phyloP scores from a whole-genome alignment of 2,329 filamentous ascomycete genomes.

The Apiospora malaysiana region DNA sequence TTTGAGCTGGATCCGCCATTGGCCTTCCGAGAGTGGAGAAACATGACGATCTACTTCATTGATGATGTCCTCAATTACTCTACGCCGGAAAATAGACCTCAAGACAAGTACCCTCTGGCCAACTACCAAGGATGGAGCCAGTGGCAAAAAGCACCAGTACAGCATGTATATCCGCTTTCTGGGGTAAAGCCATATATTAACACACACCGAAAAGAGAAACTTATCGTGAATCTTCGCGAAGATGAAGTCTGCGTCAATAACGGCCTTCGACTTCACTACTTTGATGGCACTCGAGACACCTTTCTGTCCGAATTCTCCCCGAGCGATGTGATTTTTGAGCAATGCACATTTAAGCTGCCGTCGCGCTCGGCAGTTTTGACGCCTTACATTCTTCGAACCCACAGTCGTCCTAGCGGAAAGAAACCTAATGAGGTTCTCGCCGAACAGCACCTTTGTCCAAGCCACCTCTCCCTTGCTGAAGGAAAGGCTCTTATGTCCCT shows the following conservation, averaged over 20 bases:
- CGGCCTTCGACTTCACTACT: neutral
- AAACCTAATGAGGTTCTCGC: constrained; percentile 4
- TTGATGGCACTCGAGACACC: neutral
- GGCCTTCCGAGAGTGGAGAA: constrained; percentile 14
- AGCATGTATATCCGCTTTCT: neutral
- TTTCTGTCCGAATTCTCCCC: neutral
- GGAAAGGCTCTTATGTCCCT: constrained; percentile 18
- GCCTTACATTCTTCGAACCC: constrained; percentile 7
- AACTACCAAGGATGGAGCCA: neutral
- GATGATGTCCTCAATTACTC: constrained; percentile 6
- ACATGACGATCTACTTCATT: constrained; percentile 18
- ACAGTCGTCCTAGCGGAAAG: neutral
- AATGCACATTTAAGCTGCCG: constrained; percentile 6
- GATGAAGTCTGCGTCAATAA: constrained; percentile 4
- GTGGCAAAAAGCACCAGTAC: neutral
- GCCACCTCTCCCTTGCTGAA: constrained; percentile 18
- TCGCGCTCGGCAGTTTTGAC: neutral
- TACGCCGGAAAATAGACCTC: neutral
- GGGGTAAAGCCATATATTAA: neutral
- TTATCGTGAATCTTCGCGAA: neutral
- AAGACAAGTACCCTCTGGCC: neutral
- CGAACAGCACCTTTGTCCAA: constrained; percentile 6
- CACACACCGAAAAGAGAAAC: neutral
- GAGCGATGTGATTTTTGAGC: neutral
- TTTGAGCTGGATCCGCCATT: constrained; percentile 20